Base-by-base conservation (phyloP, 129 eudicot genomes). In the Smallanthus sonchifolius region DNA sequence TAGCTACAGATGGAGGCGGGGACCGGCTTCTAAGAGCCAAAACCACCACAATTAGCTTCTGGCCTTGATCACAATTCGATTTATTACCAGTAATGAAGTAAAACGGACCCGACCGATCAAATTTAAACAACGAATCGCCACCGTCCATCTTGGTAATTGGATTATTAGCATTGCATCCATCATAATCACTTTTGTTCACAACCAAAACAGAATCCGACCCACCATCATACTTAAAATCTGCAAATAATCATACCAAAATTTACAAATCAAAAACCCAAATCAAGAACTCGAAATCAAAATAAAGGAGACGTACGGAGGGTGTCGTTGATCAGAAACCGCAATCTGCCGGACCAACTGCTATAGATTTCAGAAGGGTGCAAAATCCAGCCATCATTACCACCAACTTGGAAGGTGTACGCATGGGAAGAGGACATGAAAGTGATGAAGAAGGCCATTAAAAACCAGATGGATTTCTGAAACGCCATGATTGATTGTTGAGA, bases 31-130 rank as follows among this genome's bases (percentile, higher is more conserved):
- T 75, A 10, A 62, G 65, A 14, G 90, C 73, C n/a, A 90, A 65
- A 54, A 90, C 98, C 9, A 82, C 72, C 38, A 86, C 77, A 55
- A 43, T 63, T 49, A 93, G 56, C 75, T 88, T 90, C 59, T 93
- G 89, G 36, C 96, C 91, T 17, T 77, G 75, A 14, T 74, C 82
- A 74, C 98, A 93, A 76, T 80, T 77, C 16, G 83, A 15, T 74
- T 87, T 83, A 56, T 85, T 84, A 14, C 97, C 97, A 2, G 85
- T 79, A 78, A 90, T 86, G 79, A 93, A 93, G 70, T 80, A 93
- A 75, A 88, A 86, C 2, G 96, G 87, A 10, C 97, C 97, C 1
- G 92, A 76, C 6, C 81, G 84, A 8, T 79, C 78, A 6, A 93
- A 84, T 11, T 45, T 83, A 81, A 83, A 88, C 48, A 17, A 15